Base-by-base conservation (phyloP, 2,329 filamentous ascomycete species). In the Fusarium sp. region DNA sequence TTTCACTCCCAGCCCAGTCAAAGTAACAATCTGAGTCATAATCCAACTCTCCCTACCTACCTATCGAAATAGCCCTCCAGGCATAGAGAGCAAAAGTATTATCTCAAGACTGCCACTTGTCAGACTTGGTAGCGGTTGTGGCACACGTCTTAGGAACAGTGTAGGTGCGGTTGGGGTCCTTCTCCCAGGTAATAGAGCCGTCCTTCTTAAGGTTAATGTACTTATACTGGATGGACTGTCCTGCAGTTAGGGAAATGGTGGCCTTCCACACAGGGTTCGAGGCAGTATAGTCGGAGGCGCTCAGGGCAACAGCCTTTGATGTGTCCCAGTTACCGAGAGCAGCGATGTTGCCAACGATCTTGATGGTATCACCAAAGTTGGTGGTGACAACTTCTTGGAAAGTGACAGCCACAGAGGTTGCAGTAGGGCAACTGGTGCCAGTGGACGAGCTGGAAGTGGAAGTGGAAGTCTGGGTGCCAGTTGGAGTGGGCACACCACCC, bases 301-400 rank as follows among this genome's bases (percentile, higher is more conserved):
- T 87, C 25, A 94, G 83, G 0, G 87, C 75, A 5, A 92, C 76
- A 0, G 88, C 91, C 33, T 81, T 83, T 46, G 70, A 76, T 0
- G 86, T 83, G 66, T 89, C 83, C 92, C 92, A 94, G 74, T 78
- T 84, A 15, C 92, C 92, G 12, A 94, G 86, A 35, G 86, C 82
- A 3, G 84, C 76, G 52, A 86, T 84, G 61, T 86, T 89, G 23
- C 92, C 92, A 0, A 87, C 84, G 18, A 94, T 79, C 79, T 90
- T 92, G 77, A 94, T 85, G 14, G 86, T 89, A 79, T 94, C 85
- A 8, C 92, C 92, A 54, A 79, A 89, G 5, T 77, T 77, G 0
- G 92, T 94, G 2, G 82, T 84, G 25, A 86, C 89, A 2, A 84
- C 76, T 69, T 87, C 88, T 52, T 89, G 83, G 81, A 94, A 93